These are phyloP conservation scores for Phytophthora boehmeriae DNA, from an alignment of 352 stramenopile species.

Conservation along the genomic window DNA sequence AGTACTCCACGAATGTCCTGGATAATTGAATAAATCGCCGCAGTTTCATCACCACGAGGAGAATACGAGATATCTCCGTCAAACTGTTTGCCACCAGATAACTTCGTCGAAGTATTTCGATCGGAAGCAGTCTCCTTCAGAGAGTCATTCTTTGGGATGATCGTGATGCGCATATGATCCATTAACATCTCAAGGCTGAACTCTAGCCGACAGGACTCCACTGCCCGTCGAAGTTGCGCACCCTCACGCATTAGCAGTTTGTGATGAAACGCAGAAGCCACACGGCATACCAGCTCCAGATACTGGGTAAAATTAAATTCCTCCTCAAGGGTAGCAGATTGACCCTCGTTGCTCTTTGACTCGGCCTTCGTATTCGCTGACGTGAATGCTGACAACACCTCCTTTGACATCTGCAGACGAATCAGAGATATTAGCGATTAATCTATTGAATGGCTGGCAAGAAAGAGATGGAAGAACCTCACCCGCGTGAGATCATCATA, in stretches of 20 bases:
- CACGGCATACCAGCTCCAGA: conserved; percentile 67
- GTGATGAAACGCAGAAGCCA: conserved; percentile 59
- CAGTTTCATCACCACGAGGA: conserved; percentile 18
- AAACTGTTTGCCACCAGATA: neutral
- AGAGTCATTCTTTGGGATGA: conserved; percentile 25
- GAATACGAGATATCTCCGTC: conserved; percentile 3
- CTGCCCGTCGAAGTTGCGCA: conserved; percentile 51
- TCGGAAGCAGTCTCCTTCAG: neutral
- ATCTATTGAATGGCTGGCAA: too few relatives aligned
- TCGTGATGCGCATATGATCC: conserved; percentile 58
- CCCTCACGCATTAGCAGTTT: conserved; percentile 51
- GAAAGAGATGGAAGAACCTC: too few relatives aligned
- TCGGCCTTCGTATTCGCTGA: conserved; percentile 5
- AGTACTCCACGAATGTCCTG: conserved; percentile 39
- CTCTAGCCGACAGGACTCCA: conserved; percentile 65
- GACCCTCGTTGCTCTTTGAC: conserved; percentile 8
- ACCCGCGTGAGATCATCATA: conserved; percentile 47
- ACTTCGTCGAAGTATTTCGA: neutral
- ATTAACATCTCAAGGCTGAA: conserved; percentile 67
- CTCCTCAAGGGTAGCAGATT: neutral
- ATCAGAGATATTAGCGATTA: neutral
- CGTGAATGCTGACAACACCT: conserved; percentile 13
- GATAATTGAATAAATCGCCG: conserved; percentile 25
- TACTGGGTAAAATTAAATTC: conserved; percentile 65
- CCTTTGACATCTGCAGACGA: conserved; percentile 17